A percentile compares a stretch with the other conserved stretches of the same genome.
Conservation (phyloP, 129 eudicot genomes). For the Solidago caesia region DNA sequence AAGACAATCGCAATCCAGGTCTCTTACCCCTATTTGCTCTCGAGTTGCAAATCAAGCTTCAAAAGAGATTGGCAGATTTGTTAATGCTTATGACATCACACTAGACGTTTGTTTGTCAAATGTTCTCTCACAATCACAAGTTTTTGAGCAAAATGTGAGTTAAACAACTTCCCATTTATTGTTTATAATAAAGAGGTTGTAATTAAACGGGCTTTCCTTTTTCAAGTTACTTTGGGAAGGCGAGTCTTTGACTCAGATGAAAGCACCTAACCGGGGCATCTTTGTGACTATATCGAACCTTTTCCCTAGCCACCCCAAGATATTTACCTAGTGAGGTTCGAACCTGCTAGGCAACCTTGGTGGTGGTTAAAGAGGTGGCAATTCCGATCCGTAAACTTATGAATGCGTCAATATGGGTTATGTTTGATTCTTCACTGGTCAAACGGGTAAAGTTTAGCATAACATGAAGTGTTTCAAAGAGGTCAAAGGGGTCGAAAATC, state of each 20-base stretch:
- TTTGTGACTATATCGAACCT: too few relatives aligned
- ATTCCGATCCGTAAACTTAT: neutral
- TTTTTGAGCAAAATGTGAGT: conserved; percentile 49
- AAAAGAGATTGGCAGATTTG: conserved; percentile 51
- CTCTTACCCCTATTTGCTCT: conserved; percentile 49
- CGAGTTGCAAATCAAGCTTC: conserved; percentile 45
- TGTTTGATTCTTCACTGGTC: neutral
- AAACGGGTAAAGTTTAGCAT: neutral
- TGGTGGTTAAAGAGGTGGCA: neutral
- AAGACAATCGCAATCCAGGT: conserved; percentile 44
- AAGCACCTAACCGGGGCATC: too few relatives aligned
- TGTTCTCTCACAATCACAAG: conserved; percentile 50
- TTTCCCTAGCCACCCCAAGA: too few relatives aligned
- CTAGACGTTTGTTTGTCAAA: conserved; percentile 71
- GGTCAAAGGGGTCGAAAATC: neutral
- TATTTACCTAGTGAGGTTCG: too few relatives aligned
- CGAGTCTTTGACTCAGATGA: too few relatives aligned
- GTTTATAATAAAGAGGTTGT: neutral
- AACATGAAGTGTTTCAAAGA: neutral
- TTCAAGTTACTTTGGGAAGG: too few relatives aligned
- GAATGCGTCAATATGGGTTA: neutral
- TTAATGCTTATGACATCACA: conserved; percentile 63
- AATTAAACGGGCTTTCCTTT: too few relatives aligned
- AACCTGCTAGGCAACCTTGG: too few relatives aligned
- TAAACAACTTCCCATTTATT: neutral